phyloP scores from a whole-genome alignment of 768 basidiomycete genomes.

The Suillus lakei region DNA sequence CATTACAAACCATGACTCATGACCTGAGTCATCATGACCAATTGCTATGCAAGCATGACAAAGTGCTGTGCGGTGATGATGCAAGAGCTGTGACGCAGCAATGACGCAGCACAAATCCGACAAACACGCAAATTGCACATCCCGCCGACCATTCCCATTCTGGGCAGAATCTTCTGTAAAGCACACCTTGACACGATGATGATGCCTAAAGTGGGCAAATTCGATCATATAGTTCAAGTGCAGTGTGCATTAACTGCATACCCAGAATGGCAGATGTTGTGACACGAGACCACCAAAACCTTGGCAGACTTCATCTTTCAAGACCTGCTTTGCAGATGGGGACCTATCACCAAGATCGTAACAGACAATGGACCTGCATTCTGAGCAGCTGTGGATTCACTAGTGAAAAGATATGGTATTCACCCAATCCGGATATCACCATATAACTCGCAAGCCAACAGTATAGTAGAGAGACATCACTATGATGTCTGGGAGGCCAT shows the following conservation, averaged over 20 bases:
- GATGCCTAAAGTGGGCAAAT: conserved; percentile 3
- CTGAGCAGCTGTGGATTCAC: background rate
- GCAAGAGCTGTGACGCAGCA: too few species aligned
- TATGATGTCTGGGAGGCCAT: too few species aligned
- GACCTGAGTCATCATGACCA: too few species aligned
- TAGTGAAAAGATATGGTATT: background rate
- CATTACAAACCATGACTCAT: too few species aligned
- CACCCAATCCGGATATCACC: conserved; percentile 1
- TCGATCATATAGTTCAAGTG: conserved; percentile 24
- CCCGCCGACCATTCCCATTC: background rate
- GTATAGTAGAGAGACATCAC: too few species aligned
- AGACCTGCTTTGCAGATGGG: conserved; percentile 21
- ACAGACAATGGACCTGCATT: background rate
- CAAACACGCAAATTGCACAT: background rate
- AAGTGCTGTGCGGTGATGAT: background rate
- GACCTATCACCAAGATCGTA: conserved; percentile 9
- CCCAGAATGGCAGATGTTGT: conserved; percentile 35
- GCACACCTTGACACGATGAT: background rate
- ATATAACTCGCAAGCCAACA: background rate
- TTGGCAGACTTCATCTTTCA: conserved; percentile 20
- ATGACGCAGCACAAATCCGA: too few species aligned
- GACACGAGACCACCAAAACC: conserved; percentile 21
- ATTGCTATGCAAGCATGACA: too few species aligned
- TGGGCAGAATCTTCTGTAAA: background rate
- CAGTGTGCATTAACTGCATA: conserved; percentile 3